phyloP scores from a whole-genome alignment of 345 rosid genomes.

The Trapa bicornis region DNA sequence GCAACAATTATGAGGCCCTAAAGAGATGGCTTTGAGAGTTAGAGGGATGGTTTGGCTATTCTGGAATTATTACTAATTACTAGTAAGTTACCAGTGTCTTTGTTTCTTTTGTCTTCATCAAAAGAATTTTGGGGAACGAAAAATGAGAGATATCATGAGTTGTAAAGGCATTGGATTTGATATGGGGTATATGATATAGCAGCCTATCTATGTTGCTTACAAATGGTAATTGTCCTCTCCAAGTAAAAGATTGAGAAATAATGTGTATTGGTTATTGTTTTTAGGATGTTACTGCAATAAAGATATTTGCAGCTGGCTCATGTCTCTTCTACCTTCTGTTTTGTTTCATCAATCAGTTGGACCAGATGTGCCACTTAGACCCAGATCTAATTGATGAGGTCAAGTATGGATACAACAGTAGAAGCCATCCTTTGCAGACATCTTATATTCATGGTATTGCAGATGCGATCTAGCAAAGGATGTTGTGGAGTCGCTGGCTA shows the following conservation, averaged over 20 bases:
- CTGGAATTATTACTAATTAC: not conserved
- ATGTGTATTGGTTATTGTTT: not conserved
- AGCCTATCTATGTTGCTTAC: not conserved
- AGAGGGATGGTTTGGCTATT: not conserved
- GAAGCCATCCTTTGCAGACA: slow-evolving; percentile 29
- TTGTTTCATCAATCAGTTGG: slow-evolving; percentile 41
- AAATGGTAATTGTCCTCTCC: not conserved
- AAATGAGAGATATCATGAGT: not conserved
- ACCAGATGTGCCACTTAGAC: slow-evolving; percentile 64
- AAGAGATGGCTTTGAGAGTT: not conserved
- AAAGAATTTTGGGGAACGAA: not conserved
- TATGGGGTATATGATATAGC: not conserved
- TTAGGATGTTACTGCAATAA: not conserved
- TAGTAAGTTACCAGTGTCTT: not conserved
- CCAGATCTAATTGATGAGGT: slow-evolving; percentile 74
- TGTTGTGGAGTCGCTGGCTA: slow-evolving; percentile 76
- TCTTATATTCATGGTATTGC: slow-evolving; percentile 10
- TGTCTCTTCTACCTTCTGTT: slow-evolving; percentile 12
- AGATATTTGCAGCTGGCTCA: not conserved
- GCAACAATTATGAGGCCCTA: not conserved
- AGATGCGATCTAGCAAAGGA: slow-evolving; percentile 87
- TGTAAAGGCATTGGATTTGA: not conserved
- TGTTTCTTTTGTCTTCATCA: not conserved
- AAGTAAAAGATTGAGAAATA: not conserved
- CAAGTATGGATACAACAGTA: slow-evolving; percentile 47